Evolutionary conservation across 139 green algal species (phyloP).

Genomic region (Chlamydomonas sp.): DNA sequence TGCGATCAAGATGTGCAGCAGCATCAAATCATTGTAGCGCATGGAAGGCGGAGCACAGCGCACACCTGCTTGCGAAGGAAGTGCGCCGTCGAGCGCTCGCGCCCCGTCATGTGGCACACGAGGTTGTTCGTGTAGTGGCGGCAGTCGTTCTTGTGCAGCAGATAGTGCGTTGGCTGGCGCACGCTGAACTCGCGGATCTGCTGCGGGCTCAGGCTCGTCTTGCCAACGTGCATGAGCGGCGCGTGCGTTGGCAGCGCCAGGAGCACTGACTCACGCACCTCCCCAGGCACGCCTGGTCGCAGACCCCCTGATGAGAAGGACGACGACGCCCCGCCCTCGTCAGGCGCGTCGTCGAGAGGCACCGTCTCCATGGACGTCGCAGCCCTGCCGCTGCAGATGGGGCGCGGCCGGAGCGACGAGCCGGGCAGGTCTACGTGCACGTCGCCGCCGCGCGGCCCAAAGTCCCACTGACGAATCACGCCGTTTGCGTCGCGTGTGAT

Average conservation of each 20-base stretch:
- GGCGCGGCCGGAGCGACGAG: too few species aligned
- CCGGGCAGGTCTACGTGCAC: slow-evolving; percentile 11
- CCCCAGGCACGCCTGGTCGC: neutral
- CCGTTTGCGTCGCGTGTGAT: slow-evolving; percentile 36
- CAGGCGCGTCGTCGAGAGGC: too few species aligned
- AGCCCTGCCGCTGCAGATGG: too few species aligned
- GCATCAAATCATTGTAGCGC: too few species aligned
- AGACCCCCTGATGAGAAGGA: too few species aligned
- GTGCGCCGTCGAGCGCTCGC: neutral
- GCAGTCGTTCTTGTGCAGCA: slow-evolving; percentile 17
- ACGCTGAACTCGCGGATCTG: slow-evolving; percentile 19
- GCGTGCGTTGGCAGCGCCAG: neutral
- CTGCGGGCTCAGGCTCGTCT: slow-evolving; percentile 18
- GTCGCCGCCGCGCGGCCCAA: slow-evolving; percentile 41
- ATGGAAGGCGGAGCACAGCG: neutral
- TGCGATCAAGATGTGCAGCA: too few species aligned
- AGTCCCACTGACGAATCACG: slow-evolving; percentile 42
- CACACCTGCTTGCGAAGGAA: neutral
- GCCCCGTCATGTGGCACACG: neutral
- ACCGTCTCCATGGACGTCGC: too few species aligned
- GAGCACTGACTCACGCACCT: neutral
- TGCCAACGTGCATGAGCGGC: slow-evolving; percentile 10
- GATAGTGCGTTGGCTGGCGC: neutral
- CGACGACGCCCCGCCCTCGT: too few species aligned
- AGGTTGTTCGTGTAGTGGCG: slow-evolving; percentile 16